phyloP scores from a whole-genome alignment of 257 asterid genomes.

The Perilla frutescens region DNA sequence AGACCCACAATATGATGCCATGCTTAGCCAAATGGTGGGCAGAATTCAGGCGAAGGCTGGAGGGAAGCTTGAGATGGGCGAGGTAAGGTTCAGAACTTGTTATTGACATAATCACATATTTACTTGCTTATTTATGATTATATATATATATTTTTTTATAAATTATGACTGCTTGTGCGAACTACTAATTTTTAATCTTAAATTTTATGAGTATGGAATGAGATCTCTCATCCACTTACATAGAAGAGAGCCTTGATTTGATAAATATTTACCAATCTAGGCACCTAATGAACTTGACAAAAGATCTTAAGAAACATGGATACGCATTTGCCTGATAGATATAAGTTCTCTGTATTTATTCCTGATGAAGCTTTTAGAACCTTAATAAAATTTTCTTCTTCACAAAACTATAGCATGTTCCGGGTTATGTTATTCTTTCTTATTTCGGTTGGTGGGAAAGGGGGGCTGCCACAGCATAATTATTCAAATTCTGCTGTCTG shows the following conservation, averaged over 20 bases:
- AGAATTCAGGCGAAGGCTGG: slow-evolving; percentile 87
- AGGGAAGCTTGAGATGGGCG: slow-evolving; percentile 95
- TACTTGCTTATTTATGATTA: background rate
- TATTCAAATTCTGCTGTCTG: slow-evolving; percentile 7
- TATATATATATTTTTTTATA: background rate
- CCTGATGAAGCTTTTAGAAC: background rate
- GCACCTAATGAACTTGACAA: background rate
- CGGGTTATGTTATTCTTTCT: background rate
- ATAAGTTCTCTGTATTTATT: background rate
- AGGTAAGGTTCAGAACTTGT: slow-evolving; percentile 58
- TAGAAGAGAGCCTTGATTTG: slow-evolving; percentile 4
- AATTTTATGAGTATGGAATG: background rate
- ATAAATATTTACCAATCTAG: background rate
- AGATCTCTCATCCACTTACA: background rate
- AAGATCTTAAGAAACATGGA: background rate
- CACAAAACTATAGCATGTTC: background rate
- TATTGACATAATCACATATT: background rate
- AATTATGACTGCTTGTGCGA: background rate
- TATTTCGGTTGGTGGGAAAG: background rate
- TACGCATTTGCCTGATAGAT: background rate
- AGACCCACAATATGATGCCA: slow-evolving; percentile 71
- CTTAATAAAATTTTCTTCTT: background rate
- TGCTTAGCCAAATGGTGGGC: slow-evolving; percentile 92
- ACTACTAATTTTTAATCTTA: background rate
- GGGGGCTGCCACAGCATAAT: background rate